Percentiles rank a stretch among this genome's conserved stretches.
These are phyloP conservation scores for Flaveria trinervia DNA, from an alignment of 129 eudicot species.

Conservation along the genomic window DNA sequence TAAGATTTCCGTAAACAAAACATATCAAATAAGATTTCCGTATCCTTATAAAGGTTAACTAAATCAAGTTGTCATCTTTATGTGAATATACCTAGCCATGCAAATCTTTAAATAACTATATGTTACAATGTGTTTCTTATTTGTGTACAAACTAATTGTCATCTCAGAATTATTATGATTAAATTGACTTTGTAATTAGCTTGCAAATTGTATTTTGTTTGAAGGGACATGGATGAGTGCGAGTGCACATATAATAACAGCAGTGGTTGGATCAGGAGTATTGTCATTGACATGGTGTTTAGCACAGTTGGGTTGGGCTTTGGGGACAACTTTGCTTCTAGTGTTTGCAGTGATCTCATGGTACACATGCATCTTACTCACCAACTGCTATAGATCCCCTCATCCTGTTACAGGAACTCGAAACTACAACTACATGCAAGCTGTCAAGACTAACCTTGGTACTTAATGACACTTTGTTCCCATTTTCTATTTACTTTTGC, in stretches of 20 bases:
- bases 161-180: no score
- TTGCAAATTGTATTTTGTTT: no score
- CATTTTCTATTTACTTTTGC: background rate
- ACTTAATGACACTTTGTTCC: background rate
- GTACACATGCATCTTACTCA: constrained; percentile 51
- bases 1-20: no score
- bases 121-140: no score
- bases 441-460: constrained; percentile 61
- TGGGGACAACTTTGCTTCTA: constrained; percentile 49
- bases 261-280: constrained; percentile 83
- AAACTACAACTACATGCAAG: constrained; percentile 65
- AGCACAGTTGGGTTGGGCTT: constrained; percentile 77
- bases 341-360: constrained; percentile 56
- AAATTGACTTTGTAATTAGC: no score
- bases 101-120: no score
- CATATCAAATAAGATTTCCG: no score
- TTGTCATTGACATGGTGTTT: constrained; percentile 76
- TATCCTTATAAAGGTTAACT: no score
- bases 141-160: no score
- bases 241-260: constrained; percentile 70
- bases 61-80: no score
- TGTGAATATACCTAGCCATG: no score
- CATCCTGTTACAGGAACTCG: constrained; percentile 53
- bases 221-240: constrained; percentile 60
- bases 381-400: constrained; percentile 63